Conservation (phyloP, 495 filamentous ascomycete genomes). For the Aspergillus bertholletiae region DNA sequence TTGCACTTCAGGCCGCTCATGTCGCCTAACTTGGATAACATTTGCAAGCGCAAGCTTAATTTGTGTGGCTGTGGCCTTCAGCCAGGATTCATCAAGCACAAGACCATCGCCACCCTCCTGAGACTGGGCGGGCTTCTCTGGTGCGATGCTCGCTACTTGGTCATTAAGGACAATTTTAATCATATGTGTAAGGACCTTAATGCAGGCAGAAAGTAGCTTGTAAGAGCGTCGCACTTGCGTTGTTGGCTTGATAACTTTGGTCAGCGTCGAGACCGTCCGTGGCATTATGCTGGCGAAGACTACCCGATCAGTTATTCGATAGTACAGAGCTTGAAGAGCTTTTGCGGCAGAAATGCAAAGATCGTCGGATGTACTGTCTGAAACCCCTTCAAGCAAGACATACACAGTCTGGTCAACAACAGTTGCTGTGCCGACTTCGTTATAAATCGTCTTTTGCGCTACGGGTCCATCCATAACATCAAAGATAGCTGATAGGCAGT, state of each 20-base stretch:
- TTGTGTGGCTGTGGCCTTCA: constrained; percentile 75
- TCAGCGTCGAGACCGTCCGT: constrained; percentile 79
- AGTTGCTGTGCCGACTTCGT: constrained; percentile 52
- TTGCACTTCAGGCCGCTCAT: constrained; percentile 69
- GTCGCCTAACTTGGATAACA: constrained; percentile 71
- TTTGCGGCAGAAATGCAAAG: constrained; percentile 64
- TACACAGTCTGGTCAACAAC: constrained; percentile 83
- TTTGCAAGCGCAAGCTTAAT: constrained; percentile 82
- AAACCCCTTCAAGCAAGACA: constrained; percentile 68
- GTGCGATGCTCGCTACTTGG: constrained; percentile 15
- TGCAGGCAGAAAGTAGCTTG: constrained; percentile 56
- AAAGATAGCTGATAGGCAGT: constrained; percentile 54
- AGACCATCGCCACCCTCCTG: constrained; percentile 32
- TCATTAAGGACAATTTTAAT: constrained; percentile 67
- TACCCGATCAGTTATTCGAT: constrained; percentile 61
- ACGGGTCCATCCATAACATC: constrained; percentile 36
- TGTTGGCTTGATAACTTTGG: constrained; percentile 67
- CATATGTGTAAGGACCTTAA: constrained; percentile 57
- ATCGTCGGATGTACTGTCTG: constrained; percentile 53
- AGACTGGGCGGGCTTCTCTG: constrained; percentile 14
- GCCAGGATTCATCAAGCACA: constrained; percentile 60
- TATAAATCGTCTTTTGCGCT: constrained; percentile 55
- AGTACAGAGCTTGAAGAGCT: constrained; percentile 60
- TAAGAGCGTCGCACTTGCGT: constrained; percentile 61
- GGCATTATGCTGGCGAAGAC: constrained; percentile 82